Evolutionary conservation across 345 rosid genomes (phyloP), one percentile per base, ranked within the genome.

Genomic region (Salix udensis): DNA sequence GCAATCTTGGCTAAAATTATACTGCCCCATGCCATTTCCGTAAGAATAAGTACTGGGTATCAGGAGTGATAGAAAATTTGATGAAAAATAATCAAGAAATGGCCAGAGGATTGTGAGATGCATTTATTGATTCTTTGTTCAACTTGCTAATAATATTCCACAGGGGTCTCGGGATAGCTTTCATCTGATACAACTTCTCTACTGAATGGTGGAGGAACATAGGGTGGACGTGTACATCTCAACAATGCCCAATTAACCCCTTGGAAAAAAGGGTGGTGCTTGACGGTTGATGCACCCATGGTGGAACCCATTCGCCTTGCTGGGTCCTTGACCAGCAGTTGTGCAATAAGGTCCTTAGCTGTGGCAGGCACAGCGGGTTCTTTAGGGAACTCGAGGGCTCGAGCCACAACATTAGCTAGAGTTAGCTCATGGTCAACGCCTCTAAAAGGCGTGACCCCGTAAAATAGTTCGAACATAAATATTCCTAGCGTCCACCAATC

Each of bases 401-500:
- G 88, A 76, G 97, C 97, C 74, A 91, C 94, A n/a, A 95, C 89
- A 66, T 93, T 93, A 1, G 96, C 97, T 13, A 95, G 83, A 5
- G 98, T 95, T 80, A 90, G 74, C 89, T 95, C 98, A 66, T 93
- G 96, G 87, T 95, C 98, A 79, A 86, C 74, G 0, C 98, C 98
- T 82, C 86, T 82, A 48, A 93, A 95, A 10, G 97, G 96, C 1
- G 98, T 93, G 18, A 85, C 81, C 64, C 96, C 98, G 42, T 88
- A 89, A 76, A 91, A 90, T 7, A 95, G 83, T 78, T 95, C 97
- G 55, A 83, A 93, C 82, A 89, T 89, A 76, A 93, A 93, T 81
- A 95, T 89, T 72, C 97, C 98, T 2, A 91, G 70, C 0, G 98
- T 95, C 98, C 98, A 95, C 98, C 98, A 95, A 77, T 91, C 98